phyloP scores from a whole-genome alignment of 2,329 filamentous ascomycete species.

The Fusarium sp. region DNA sequence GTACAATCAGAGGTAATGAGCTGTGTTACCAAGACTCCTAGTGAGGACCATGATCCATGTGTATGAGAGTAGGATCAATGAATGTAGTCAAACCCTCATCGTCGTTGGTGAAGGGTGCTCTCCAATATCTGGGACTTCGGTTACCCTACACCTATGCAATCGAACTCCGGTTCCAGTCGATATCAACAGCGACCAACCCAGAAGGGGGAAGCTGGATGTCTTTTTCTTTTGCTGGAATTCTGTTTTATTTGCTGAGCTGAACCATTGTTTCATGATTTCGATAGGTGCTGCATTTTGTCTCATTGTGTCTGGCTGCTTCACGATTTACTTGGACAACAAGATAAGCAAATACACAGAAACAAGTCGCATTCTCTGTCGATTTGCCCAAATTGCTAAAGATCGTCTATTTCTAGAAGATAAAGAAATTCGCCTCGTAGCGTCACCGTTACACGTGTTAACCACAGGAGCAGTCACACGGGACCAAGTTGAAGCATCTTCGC shows the following conservation, averaged over 20 bases:
- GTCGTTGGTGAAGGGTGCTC: neutral
- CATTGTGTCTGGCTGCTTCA: neutral
- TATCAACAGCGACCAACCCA: too few species aligned
- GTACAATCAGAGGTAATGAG: neutral
- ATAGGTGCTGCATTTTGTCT: neutral
- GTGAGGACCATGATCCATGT: neutral
- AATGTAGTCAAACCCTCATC: neutral
- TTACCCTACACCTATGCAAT: neutral
- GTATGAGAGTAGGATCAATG: neutral
- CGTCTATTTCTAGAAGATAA: neutral
- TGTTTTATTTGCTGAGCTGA: neutral
- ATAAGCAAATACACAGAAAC: neutral
- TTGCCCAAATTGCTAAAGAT: neutral
- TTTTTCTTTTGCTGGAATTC: neutral
- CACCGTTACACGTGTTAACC: conserved; percentile 29
- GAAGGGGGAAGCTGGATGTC: neutral
- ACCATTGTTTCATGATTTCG: neutral
- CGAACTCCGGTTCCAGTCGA: neutral
- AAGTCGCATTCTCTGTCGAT: neutral
- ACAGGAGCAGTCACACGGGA: conserved; percentile 2
- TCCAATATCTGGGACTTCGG: neutral
- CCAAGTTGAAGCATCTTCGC: neutral
- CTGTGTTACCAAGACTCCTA: neutral
- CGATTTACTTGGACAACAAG: neutral
- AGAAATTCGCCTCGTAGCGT: conserved; percentile 3